Evolutionary conservation across 176 grass and related monocot genomes (phyloP), one percentile per base, ranked within the genome.

Genomic region (Triticum urartu): DNA sequence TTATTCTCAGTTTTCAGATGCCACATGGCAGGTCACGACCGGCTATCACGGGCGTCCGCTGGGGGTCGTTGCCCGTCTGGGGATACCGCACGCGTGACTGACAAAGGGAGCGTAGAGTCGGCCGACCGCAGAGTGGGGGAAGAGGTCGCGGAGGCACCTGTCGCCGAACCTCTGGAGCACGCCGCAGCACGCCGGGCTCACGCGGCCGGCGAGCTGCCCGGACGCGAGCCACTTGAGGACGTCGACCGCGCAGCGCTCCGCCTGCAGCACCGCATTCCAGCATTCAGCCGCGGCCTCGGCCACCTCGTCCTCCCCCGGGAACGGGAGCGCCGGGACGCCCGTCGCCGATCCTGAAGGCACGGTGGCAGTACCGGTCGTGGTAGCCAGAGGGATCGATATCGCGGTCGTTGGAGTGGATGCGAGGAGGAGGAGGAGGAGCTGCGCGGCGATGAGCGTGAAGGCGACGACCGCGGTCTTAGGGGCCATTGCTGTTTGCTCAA

Each of bases 81-180:
- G 56, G 24, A 86, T 15, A 30, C 70, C 60, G 60, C 86, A 82
- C n/a, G 45, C 79, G 12, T 58, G 79, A 18, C 30, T 50, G 7
- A 82, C 60, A 62, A 81, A 11, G 4, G 59, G 39, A 7, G 26
- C 28, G 39, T 64, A 81, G 36, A 87, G 68, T 28, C 20, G 58
- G 58, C 30, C 39, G 85, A 87, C 12, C 58, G 78, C 68, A 22
- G 78, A 65, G 8, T 25, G 40, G 40, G 68, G 21, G 67, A 87
- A 11, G 68, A 74, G 54, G 54, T 35, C 68, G 38, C 34, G 56
- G 78, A 87, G 22, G 78, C 78, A 87, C 39, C 30, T 25, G 30
- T 81, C 30, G 68, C 78, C 68, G 39, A 65, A 10, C 5, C 1
- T 5, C 58, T 39, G 68, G 21, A 87, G 78, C 78, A 72, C 85